A percentile compares a stretch with the other conserved stretches of the same genome.
Evolutionary conservation across 257 asterid genomes (phyloP).

Genomic region (Linaria vulgaris): DNA sequence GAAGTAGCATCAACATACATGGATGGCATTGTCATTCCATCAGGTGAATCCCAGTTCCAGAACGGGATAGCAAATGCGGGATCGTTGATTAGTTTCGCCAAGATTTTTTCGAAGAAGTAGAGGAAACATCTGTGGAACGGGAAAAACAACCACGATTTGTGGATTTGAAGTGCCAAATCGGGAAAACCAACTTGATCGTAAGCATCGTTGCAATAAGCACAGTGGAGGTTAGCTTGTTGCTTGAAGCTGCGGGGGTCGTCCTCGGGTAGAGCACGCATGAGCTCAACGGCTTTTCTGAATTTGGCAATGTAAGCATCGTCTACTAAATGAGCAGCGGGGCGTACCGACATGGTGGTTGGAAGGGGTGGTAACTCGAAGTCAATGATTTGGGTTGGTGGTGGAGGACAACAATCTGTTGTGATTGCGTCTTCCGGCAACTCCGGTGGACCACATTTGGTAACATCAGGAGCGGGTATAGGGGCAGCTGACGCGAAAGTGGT

Average conservation of each 20-base stretch:
- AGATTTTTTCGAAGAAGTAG: slow-evolving; percentile 44
- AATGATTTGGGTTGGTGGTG: slow-evolving; percentile 11
- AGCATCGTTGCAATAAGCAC: slow-evolving; percentile 52
- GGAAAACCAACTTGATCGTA: slow-evolving; percentile 40
- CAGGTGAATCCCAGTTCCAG: slow-evolving; percentile 42
- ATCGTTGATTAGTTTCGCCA: slow-evolving; percentile 36
- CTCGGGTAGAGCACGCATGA: slow-evolving; percentile 32
- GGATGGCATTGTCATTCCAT: slow-evolving; percentile 48
- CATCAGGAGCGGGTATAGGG: slow-evolving; percentile 36
- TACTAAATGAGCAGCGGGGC: slow-evolving; percentile 43
- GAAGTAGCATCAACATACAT: slow-evolving; percentile 27
- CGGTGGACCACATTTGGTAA: slow-evolving; percentile 29
- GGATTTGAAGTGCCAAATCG: slow-evolving; percentile 35
- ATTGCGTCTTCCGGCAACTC: not conserved
- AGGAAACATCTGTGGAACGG: slow-evolving; percentile 49
- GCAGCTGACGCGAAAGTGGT: slow-evolving; percentile 25
- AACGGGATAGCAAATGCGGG: slow-evolving; percentile 37
- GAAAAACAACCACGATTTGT: slow-evolving; percentile 42
- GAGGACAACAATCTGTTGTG: slow-evolving; percentile 48
- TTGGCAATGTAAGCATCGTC: slow-evolving; percentile 28
- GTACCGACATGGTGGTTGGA: slow-evolving; percentile 1
- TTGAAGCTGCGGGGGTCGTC: slow-evolving; percentile 47
- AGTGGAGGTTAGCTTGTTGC: slow-evolving; percentile 52
- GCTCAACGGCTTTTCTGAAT: slow-evolving; percentile 33
- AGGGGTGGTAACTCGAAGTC: slow-evolving; percentile 46